phyloP scores from a whole-genome alignment of 176 grass and related monocot genomes.

The Zoysia pacifica region DNA sequence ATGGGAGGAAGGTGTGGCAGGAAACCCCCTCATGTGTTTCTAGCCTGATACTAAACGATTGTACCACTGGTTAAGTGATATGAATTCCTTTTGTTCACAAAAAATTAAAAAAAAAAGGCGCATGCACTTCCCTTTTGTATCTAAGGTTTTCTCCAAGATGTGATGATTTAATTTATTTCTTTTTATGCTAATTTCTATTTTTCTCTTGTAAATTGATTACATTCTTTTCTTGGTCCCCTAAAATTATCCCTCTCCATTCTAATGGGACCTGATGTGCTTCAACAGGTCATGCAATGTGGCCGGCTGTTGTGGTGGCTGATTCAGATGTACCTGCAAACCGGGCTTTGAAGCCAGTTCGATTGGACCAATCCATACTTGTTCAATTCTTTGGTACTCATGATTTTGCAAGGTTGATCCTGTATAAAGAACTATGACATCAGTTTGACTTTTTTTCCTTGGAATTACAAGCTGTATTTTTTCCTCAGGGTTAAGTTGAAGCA shows the following conservation, averaged over 20 bases:
- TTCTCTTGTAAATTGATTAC: background rate
- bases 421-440: slow-evolving; percentile 27
- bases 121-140: slow-evolving; percentile 5
- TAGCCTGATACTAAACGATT: too few species aligned
- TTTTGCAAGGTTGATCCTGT: slow-evolving; percentile 86
- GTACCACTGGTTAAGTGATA: too few species aligned
- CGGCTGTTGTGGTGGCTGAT: slow-evolving; percentile 86
- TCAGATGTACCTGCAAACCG: slow-evolving; percentile 60
- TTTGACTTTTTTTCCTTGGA: slow-evolving; percentile 26
- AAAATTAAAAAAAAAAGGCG: too few species aligned
- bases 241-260: slow-evolving; percentile 32
- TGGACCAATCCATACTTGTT: slow-evolving; percentile 76
- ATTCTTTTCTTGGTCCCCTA: background rate
- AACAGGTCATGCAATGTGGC: slow-evolving; percentile 99
- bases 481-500: slow-evolving; percentile 92
- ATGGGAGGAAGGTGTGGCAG: too few species aligned
- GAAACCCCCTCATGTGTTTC: too few species aligned
- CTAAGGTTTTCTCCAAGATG: slow-evolving; percentile 2
- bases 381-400: slow-evolving; percentile 99
- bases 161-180: slow-evolving; percentile 19
- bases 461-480: slow-evolving; percentile 39
- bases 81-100: too few species aligned
- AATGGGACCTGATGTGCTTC: slow-evolving; percentile 32
- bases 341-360: slow-evolving; percentile 63
- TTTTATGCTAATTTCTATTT: background rate